Evolutionary conservation across 208 protist species (phyloP), one percentile per base, ranked within the genome.

Genomic region (Trypanosoma avium): DNA sequence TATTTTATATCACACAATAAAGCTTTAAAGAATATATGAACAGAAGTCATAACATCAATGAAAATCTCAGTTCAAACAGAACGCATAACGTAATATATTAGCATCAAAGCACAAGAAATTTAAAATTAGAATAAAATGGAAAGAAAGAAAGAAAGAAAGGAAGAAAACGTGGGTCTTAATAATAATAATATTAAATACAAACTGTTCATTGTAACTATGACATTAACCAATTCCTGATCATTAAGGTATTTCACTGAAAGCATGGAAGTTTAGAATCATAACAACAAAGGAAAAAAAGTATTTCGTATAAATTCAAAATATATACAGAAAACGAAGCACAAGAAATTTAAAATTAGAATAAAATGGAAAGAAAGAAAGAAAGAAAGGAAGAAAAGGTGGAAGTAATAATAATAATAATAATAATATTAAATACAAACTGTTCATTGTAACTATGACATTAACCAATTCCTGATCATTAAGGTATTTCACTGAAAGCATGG

Each of bases 31-130:
- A n/a, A n/a, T n/a, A n/a, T n/a, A n/a, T n/a, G n/a, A n/a, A 64
- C 46, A 6, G 49, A 58, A 27, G 40, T 55, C 15, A 53, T 56
- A 45, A 65, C 65, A n/a, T 69, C 61, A 78, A 21, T 48, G 13
- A 58, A 35, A 33, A 15, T 22, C 27, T 84, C 74, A 71, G 74
- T 43, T 81, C 74, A 81, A 84, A 84, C 73, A 84, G 70, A 84
- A 84, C 73, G 33, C 33, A 38, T 38, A 13, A 38, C 5, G 33
- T 38, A 38, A 5, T 38, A 10, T 5, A 38, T 10, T 10, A 38
- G 22, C 22, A 54, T 1, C 4, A 24, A 4, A 24, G 2, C 13
- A 6, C 19, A 29, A 22, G 8, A 6, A 42, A 60, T 42, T 38
- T 13, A 61, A 49, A 36, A 54, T 17, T 13, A 47, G 17, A 30